Conservation (phyloP, 2,329 filamentous ascomycete species). For the Emmonsia crescens region DNA sequence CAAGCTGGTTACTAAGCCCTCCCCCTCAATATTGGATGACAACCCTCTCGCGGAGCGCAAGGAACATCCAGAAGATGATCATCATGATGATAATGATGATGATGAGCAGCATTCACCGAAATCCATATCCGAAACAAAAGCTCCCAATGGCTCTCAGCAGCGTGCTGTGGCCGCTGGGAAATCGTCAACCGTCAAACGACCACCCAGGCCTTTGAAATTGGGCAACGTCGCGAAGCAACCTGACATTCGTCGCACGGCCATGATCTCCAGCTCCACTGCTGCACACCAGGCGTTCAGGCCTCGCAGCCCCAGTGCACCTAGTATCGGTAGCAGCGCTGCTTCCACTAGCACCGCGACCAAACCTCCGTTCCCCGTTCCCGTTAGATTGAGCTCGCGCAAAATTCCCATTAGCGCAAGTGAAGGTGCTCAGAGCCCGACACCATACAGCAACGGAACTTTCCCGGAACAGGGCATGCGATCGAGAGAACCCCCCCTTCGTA, state of each 20-base stretch:
- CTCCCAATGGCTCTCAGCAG: neutral
- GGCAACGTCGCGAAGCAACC: slow-evolving; percentile 40
- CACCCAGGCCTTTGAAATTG: slow-evolving; percentile 29
- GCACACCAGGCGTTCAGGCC: slow-evolving; percentile 53
- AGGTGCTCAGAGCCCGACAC: slow-evolving; percentile 65
- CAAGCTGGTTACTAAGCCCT: slow-evolving; percentile 30
- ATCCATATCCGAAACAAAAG: neutral
- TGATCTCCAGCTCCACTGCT: slow-evolving; percentile 68
- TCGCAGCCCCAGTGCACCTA: slow-evolving; percentile 37
- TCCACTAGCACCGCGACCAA: slow-evolving; percentile 21
- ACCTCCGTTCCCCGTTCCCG: slow-evolving; percentile 78
- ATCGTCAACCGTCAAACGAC: slow-evolving; percentile 11
- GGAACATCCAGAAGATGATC: slow-evolving; percentile 29
- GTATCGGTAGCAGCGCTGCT: slow-evolving; percentile 30
- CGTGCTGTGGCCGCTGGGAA: slow-evolving; percentile 10
- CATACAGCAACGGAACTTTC: slow-evolving; percentile 45
- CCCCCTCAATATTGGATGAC: slow-evolving; percentile 23
- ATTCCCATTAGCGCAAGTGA: slow-evolving; percentile 60
- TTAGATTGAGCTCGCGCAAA: slow-evolving; percentile 74
- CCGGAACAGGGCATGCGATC: slow-evolving; percentile 44
- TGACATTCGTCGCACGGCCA: slow-evolving; percentile 63
- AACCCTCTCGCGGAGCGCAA: slow-evolving; percentile 27
- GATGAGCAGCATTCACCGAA: slow-evolving; percentile 16
- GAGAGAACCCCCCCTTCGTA: slow-evolving; percentile 57
- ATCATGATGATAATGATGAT: too few species aligned